These are phyloP conservation scores for Hysterium pulicare DNA, from an alignment of 2,329 filamentous ascomycete genomes.

Conservation along the genomic window DNA sequence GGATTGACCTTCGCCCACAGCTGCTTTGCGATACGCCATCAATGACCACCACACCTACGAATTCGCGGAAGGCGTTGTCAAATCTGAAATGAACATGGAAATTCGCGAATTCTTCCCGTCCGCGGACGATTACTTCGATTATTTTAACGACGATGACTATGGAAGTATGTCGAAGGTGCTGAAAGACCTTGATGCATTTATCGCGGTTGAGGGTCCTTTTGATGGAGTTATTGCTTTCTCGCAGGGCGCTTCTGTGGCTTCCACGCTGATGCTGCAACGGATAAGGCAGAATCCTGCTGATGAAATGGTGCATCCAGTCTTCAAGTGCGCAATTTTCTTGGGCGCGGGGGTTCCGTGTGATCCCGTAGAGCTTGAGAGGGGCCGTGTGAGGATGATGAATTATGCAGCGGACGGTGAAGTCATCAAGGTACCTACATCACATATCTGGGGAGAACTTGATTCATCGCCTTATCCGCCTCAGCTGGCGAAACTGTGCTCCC, in stretches of 20 bases:
- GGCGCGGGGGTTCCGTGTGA: background rate
- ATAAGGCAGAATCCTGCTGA: background rate
- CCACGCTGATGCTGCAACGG: background rate
- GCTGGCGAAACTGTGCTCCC: background rate
- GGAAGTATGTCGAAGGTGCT: background rate
- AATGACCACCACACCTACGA: background rate
- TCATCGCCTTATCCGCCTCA: background rate
- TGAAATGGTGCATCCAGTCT: background rate
- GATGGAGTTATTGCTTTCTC: constrained; percentile 5
- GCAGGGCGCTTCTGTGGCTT: constrained; percentile 1
- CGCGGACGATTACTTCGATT: background rate
- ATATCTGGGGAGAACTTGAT: constrained; percentile 2
- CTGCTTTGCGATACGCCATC: constrained; percentile 1
- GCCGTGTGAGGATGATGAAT: background rate
- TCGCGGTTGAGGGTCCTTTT: constrained; percentile 3
- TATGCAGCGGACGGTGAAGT: background rate
- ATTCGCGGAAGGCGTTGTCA: background rate
- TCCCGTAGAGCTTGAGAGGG: background rate
- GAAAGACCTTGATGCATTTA: background rate
- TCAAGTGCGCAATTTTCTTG: constrained; percentile 1
- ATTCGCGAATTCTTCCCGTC: background rate
- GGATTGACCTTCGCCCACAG: background rate
- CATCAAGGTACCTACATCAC: background rate
- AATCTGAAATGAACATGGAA: background rate
- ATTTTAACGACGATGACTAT: background rate